Evolutionary conservation across 441 rosid species (phyloP), one percentile per base, ranked within the genome.

Genomic region (Bruguiera hainesii): DNA sequence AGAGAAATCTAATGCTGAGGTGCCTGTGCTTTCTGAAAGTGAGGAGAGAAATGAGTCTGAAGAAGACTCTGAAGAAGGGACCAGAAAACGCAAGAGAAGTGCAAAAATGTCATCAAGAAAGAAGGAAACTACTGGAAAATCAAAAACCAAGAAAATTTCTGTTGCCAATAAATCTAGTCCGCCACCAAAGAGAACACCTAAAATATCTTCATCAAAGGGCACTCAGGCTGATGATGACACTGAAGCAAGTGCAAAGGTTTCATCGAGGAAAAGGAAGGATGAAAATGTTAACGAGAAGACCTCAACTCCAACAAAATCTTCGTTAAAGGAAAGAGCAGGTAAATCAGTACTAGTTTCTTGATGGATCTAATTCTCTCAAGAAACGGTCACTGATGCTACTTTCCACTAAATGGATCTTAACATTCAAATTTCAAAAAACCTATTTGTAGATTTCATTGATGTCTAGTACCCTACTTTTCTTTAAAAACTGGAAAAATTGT

Each of bases 11-110:
- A 96, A 87, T 78, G 75, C 80, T 26, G 90, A 86, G 76, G 82
- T 80, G 73, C 76, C 78, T n/a, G 86, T 81, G 57, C 73, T 71
- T 62, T 83, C 94, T 67, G 87, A 82, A 76, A 88, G 86, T 51
- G 93, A 85, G 78, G 96, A 87, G 67, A 84, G 89, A 73, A 76
- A 64, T 79, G 90, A 81, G 71, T 82, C 96, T 48, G 97, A 85
- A 57, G 90, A 88, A 46, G 89, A 86, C 59, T 89, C 96, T 30
- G 93, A 88, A 71, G 95, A 86, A 71, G 89, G 88, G 26, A 61
- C 46, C 11, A 69, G 67, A 42, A 91, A 83, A 76, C 83, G 65
- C 77, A 90, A 81, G 75, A 81, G 71, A 73, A 75, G 76, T 49
- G 64, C 83, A 29, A 84, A 75, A 68, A 60, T 65, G 21, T 56